Conservation (phyloP, 495 filamentous ascomycete species). For the Hamigera avellanea region DNA sequence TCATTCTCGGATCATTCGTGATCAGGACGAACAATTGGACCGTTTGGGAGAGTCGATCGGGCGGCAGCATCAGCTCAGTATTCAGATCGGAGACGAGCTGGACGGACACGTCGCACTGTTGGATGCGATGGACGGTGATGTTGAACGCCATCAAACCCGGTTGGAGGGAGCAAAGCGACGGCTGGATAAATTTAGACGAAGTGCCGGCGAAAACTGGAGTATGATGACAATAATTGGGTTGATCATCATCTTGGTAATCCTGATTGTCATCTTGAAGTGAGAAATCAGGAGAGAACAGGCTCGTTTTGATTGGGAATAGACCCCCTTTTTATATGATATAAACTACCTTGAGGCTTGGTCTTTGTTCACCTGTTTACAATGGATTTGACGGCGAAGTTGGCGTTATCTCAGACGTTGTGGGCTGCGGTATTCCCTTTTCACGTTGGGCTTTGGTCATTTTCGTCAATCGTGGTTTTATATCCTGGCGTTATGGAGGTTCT, state of each 20-base stretch:
- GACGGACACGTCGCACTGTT: constrained; percentile 81
- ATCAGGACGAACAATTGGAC: constrained; percentile 93
- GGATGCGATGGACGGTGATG: constrained; percentile 73
- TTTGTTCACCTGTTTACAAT: no score
- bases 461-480: no score
- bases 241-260: constrained; percentile 64
- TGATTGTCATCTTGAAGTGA: constrained; percentile 71
- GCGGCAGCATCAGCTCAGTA: constrained; percentile 85
- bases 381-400: no score
- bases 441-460: no score
- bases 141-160: constrained; percentile 68
- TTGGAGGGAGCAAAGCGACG: constrained; percentile 63
- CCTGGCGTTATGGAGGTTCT: no score
- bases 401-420: no score
- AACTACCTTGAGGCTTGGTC: no score
- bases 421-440: no score
- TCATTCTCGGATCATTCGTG: constrained; percentile 62
- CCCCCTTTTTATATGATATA: no score
- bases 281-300: no score
- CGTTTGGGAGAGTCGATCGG: constrained; percentile 71
- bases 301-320: no score
- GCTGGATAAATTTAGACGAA: constrained; percentile 55
- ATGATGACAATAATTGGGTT: constrained; percentile 64
- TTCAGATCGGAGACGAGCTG: constrained; percentile 93
- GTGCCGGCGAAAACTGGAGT: constrained; percentile 69